These are phyloP conservation scores for Arthrobotrys megalospora DNA, from an alignment of 2,329 filamentous ascomycete species.

Conservation along the genomic window DNA sequence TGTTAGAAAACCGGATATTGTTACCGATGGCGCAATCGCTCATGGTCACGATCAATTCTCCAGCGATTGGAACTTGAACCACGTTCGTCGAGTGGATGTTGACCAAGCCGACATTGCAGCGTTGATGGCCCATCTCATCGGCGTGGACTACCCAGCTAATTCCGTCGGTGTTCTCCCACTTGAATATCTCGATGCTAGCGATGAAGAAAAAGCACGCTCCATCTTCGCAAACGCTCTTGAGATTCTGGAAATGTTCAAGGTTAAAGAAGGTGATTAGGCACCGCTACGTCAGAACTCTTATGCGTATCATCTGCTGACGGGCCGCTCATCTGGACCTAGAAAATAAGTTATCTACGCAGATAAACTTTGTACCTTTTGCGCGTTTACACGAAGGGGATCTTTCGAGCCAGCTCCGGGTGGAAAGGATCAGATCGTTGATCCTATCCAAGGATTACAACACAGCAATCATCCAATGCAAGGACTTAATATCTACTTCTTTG, in stretches of 20 bases:
- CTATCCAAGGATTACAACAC: conserved; percentile 77
- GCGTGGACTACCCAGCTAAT: conserved; percentile 92
- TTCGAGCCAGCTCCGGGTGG: conserved; percentile 26
- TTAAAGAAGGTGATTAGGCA: conserved; percentile 78
- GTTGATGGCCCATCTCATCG: conserved; percentile 92
- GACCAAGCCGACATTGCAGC: conserved; percentile 93
- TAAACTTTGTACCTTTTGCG: conserved; percentile 83
- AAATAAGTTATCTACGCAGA: conserved; percentile 80
- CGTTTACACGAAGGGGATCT: conserved; percentile 74
- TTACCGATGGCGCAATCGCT: conserved; percentile 84
- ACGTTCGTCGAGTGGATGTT: conserved; percentile 89
- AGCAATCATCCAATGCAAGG: conserved; percentile 83
- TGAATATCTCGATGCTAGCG: conserved; percentile 80
- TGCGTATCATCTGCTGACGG: neutral
- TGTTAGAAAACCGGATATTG: conserved; percentile 84
- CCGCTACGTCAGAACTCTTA: neutral
- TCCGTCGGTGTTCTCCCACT: conserved; percentile 94
- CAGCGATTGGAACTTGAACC: conserved; percentile 85
- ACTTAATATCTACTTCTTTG: conserved; percentile 82
- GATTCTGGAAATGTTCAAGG: conserved; percentile 94
- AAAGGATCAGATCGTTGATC: conserved; percentile 73
- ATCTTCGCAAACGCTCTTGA: conserved; percentile 86
- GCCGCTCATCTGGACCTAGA: conserved; percentile 66
- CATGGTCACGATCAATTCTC: conserved; percentile 93
- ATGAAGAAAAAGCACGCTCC: conserved; percentile 84